phyloP scores from a whole-genome alignment of 1,284 basidiomycete genomes.

The Puccinia coronata region DNA sequence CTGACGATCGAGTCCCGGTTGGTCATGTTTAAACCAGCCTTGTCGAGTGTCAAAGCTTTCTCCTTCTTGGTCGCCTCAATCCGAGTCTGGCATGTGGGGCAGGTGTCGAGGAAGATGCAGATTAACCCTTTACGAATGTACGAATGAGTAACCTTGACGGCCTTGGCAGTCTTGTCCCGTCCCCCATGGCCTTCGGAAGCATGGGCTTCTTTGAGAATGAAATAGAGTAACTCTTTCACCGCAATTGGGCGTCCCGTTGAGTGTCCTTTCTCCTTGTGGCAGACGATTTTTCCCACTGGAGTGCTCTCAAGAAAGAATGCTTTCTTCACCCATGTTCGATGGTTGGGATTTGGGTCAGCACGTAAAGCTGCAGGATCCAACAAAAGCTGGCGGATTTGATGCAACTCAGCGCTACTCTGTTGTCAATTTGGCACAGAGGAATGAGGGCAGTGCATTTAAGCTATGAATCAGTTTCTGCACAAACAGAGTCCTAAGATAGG shows the following conservation, averaged over 20 bases:
- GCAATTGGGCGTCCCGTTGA: conserved; percentile 27
- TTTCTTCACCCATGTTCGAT: conserved; percentile 49
- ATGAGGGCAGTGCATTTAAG: not conserved
- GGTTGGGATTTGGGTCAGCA: conserved; percentile 37
- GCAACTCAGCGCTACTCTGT: conserved; percentile 37
- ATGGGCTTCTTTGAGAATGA: conserved; percentile 45
- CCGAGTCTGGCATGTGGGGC: conserved; percentile 34
- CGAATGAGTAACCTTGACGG: conserved; percentile 47
- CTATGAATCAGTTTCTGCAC: too few relatives aligned
- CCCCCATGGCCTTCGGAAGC: conserved; percentile 49
- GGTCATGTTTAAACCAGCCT: not conserved
- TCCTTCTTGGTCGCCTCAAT: conserved; percentile 47
- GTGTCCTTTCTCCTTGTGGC: conserved; percentile 48
- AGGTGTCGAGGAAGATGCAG: conserved; percentile 46
- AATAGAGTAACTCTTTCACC: conserved; percentile 45
- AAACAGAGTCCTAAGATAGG: too few relatives aligned
- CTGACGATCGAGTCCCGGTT: not conserved
- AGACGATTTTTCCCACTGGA: conserved; percentile 33
- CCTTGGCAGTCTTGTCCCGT: conserved; percentile 47
- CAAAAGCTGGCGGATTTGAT: conserved; percentile 28
- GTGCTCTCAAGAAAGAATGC: conserved; percentile 26
- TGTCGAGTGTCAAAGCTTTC: conserved; percentile 4
- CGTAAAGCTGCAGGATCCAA: conserved; percentile 43
- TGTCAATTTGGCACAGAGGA: not conserved
- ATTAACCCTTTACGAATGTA: conserved; percentile 49